phyloP scores from a whole-genome alignment of 1,139 yeast species.

The Tardiomyces blankii region DNA sequence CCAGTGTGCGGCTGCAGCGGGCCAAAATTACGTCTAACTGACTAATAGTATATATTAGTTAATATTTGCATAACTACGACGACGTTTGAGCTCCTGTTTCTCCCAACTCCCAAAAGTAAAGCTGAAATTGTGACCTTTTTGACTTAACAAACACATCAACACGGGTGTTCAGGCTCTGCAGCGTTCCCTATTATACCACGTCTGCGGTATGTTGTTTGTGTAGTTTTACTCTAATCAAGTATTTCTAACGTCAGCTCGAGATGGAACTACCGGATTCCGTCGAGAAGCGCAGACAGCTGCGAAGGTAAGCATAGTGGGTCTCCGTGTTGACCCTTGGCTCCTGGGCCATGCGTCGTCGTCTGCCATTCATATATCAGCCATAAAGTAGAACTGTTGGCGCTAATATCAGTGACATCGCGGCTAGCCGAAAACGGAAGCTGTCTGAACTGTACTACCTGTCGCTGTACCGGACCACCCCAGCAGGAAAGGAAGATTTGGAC shows the following conservation, averaged over 20 bases:
- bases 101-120: no score
- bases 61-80: no score
- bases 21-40: no score
- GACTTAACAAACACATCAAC: not conserved
- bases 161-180: not conserved
- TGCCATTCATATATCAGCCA: no score
- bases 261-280: conserved; percentile 37
- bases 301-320: conserved; percentile 18
- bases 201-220: not conserved
- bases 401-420: conserved; percentile 23
- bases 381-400: no score
- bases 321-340: no score
- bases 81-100: no score
- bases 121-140: no score
- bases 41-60: no score
- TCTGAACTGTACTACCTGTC: conserved; percentile 47
- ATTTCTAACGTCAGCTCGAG: conserved; percentile 6
- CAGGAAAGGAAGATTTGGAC: conserved; percentile 26
- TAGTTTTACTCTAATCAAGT: not conserved
- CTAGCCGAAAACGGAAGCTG: conserved; percentile 39
- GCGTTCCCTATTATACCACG: not conserved
- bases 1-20: no score
- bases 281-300: conserved; percentile 33
- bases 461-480: conserved; percentile 32
- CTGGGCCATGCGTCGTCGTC: no score